Conservation (phyloP, 2,329 filamentous ascomycete genomes). For the Daldinia eschscholtzii region DNA sequence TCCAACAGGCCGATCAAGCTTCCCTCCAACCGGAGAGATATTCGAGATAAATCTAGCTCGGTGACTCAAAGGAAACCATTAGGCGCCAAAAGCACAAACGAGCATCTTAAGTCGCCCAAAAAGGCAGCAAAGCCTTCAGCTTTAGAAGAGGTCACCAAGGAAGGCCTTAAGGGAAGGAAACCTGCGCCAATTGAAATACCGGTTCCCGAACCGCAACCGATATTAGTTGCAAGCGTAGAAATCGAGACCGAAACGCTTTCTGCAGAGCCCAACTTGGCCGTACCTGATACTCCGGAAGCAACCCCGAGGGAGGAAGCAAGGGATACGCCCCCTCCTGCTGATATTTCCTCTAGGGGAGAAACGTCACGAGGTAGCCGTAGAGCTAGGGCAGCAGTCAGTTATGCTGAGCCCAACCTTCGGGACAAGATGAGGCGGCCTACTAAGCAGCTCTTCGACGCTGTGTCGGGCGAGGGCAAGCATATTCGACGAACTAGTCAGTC, state of each 20-base stretch:
- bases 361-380: constrained; percentile 75
- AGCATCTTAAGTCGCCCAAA: constrained; percentile 69
- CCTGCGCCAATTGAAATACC: constrained; percentile 51
- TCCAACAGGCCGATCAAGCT: constrained; percentile 60
- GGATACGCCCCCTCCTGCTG: constrained; percentile 71
- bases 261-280: constrained; percentile 58
- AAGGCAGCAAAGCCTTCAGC: constrained; percentile 58
- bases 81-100: constrained; percentile 70
- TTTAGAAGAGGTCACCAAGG: constrained; percentile 55
- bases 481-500: constrained; percentile 58
- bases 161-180: constrained; percentile 55
- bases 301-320: constrained; percentile 54
- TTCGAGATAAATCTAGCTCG: constrained; percentile 49
- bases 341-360: constrained; percentile 68
- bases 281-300: constrained; percentile 64
- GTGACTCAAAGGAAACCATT: constrained; percentile 62
- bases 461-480: constrained; percentile 72
- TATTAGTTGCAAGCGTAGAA: constrained; percentile 43
- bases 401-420: constrained; percentile 83
- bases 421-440: constrained; percentile 88
- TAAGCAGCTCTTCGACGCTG: constrained; percentile 80
- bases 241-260: constrained; percentile 53
- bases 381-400: constrained; percentile 77
- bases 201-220: constrained; percentile 40
- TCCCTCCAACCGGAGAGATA: constrained; percentile 58